Percentiles rank a stretch among this genome's conserved stretches.
Evolutionary conservation across 441 rosid species (phyloP).

Genomic region (Erodium texanum): DNA sequence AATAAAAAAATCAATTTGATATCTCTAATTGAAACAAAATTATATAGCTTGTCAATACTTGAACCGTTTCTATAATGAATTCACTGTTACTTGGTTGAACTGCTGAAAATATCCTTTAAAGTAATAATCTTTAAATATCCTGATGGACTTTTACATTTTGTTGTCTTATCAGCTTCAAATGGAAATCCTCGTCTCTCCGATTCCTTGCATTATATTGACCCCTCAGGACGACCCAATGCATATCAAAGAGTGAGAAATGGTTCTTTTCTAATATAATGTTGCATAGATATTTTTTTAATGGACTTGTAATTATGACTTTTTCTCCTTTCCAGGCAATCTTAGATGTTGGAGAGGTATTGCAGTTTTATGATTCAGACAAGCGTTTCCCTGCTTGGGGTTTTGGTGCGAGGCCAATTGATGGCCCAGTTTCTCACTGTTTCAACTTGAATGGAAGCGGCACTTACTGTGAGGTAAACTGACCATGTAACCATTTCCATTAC

Average conservation of each 20-base stretch:
- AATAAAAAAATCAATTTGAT: neutral
- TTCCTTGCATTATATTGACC: conserved; percentile 89
- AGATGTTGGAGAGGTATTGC: conserved; percentile 89
- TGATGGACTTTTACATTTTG: conserved; percentile 8
- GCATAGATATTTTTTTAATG: neutral
- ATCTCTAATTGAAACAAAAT: neutral
- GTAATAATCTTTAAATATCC: neutral
- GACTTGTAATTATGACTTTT: conserved; percentile 10
- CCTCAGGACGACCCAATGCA: conserved; percentile 69
- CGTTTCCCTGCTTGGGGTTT: conserved; percentile 96
- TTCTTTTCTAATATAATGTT: neutral
- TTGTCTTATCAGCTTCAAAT: conserved; percentile 63
- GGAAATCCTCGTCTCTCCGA: conserved; percentile 94
- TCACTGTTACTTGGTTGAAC: neutral
- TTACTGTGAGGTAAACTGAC: conserved; percentile 52
- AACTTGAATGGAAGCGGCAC: conserved; percentile 80
- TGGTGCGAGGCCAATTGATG: conserved; percentile 88
- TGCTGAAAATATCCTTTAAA: neutral
- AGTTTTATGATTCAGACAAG: conserved; percentile 75
- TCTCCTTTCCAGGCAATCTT: conserved; percentile 49
- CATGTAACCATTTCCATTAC: conserved; percentile 8
- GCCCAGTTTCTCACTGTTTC: conserved; percentile 88
- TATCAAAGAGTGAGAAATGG: conserved; percentile 61
- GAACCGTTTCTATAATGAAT: neutral
- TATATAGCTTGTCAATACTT: neutral